Base-by-base conservation (phyloP, 2,329 filamentous ascomycete genomes). In the Amphichorda felina region DNA sequence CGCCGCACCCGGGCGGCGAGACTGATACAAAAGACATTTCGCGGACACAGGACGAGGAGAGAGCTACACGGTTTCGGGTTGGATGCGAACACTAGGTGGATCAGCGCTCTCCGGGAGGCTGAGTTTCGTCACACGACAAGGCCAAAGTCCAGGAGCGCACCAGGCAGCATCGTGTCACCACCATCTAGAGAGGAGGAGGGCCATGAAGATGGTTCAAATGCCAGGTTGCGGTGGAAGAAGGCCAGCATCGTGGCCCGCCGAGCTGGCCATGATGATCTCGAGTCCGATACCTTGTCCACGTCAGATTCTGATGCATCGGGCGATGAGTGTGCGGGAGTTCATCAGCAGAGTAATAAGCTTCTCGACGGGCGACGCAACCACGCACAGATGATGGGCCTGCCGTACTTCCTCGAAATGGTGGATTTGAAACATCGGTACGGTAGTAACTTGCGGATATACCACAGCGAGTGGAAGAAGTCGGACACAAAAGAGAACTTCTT, bases 401-500 rank as follows among this genome's bases (percentile, higher is more conserved):
- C 84, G 49, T 94, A 94, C 51, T 94, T 91, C 43, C 64, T 77
- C 10, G 72, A 94, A 49, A 88, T 94, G 81, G 79, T 89, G 7
- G 83, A 91, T 52, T 61, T 78, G 32, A 88, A 93, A 55, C 87
- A 95, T 52, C 75, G 87, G 4, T 93, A 94, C 49, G 88, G 87
- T 4, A 81, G 78, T 36, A 93, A 91, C 45, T 57, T 94, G 34
- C 69, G 82, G 22, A 71, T 74, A 22, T 95, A 94, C 47, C 88
- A 95, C 49, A 73, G 76, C 40, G 75, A 82, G 43, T 95, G 88
- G 88, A 86, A 86, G 54, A 74, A 71, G 40, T 65, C 75, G 2
- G 66, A 82, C 19, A 89, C 85, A 0, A 72, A 76, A 4, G 81
- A 94, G 53, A 94, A 91, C 51, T 95, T 88, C 67, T 94, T 94